phyloP scores from a whole-genome alignment of 2,329 filamentous ascomycete species.

The Aspergillus hiratsukae region DNA sequence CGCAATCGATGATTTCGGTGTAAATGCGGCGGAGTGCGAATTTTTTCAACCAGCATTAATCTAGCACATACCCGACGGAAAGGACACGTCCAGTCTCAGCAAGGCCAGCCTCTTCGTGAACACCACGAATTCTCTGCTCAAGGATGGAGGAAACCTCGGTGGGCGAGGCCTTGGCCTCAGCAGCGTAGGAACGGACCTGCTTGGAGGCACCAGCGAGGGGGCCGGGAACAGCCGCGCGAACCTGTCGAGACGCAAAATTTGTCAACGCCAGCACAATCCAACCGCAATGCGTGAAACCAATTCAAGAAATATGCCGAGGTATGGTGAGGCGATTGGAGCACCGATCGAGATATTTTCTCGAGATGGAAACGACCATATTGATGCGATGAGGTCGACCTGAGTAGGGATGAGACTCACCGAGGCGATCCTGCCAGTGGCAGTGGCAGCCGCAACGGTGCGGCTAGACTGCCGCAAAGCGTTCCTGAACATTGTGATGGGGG shows the following conservation, averaged over 20 bases:
- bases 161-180: conserved; percentile 89
- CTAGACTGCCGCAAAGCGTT: conserved; percentile 96
- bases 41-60: conserved; percentile 25
- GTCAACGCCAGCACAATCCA: conserved; percentile 48
- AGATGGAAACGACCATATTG: conserved; percentile 29
- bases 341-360: conserved; percentile 29
- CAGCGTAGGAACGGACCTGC: conserved; percentile 80
- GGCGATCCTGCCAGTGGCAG: conserved; percentile 85
- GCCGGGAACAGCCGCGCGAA: conserved; percentile 79
- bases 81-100: conserved; percentile 99
- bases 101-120: conserved; percentile 92
- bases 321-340: conserved; percentile 20
- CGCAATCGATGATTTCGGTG: conserved; percentile 27
- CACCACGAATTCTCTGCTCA: conserved; percentile 97
- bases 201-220: conserved; percentile 66
- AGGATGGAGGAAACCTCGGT: conserved; percentile 99
- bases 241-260: conserved; percentile 53
- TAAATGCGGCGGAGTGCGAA: conserved; percentile 24
- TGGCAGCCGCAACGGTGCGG: conserved; percentile 90
- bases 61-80: conserved; percentile 83
- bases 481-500: conserved; percentile 76
- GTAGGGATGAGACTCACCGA: conserved; percentile 72
- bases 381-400: conserved; percentile 34
- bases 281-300: conserved; percentile 18
- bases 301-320: conserved; percentile 19